phyloP scores from a whole-genome alignment of 208 protist genomes.

The Leishmania tarentolae region DNA sequence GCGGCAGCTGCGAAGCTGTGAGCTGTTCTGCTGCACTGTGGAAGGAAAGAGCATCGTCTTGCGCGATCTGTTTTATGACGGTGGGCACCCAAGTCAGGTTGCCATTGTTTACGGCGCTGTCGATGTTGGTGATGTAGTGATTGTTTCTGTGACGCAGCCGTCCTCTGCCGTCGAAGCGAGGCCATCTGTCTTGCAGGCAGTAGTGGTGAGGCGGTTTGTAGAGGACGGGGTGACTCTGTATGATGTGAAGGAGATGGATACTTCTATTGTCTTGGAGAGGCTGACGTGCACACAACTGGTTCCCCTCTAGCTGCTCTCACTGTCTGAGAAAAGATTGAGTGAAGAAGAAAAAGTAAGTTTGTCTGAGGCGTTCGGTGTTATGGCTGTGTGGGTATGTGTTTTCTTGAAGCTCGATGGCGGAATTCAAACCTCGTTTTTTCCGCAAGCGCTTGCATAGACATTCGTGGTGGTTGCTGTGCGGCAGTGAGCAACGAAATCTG shows the following conservation, averaged over 20 bases:
- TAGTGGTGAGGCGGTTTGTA: constrained; percentile 32
- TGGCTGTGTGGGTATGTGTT: not conserved
- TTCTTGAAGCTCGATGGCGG: not conserved
- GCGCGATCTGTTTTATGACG: constrained; percentile 19
- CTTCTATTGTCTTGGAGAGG: constrained; percentile 32
- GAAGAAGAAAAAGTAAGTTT: not conserved
- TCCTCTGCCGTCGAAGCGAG: constrained; percentile 1
- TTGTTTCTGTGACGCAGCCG: constrained; percentile 23
- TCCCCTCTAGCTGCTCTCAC: constrained; percentile 38
- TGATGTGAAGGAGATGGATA: constrained; percentile 44
- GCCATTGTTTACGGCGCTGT: constrained; percentile 47
- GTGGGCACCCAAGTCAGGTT: constrained; percentile 22
- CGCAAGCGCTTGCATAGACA: not conserved
- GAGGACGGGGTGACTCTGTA: constrained; percentile 41
- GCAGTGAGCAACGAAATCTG: not conserved
- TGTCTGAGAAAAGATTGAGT: not conserved
- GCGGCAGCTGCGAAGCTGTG: constrained; percentile 35
- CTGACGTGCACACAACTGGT: constrained; percentile 52
- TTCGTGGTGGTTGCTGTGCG: not conserved
- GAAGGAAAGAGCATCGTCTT: constrained; percentile 19
- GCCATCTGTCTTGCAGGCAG: constrained; percentile 34
- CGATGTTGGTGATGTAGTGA: constrained; percentile 51
- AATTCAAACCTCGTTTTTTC: not conserved
- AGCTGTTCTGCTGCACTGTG: constrained; percentile 32
- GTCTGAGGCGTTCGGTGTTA: not conserved